A percentile compares a stretch with the other conserved stretches of the same genome.
These are phyloP conservation scores for Thymus mandschuricus DNA, from an alignment of 257 asterid species.

Conservation along the genomic window DNA sequence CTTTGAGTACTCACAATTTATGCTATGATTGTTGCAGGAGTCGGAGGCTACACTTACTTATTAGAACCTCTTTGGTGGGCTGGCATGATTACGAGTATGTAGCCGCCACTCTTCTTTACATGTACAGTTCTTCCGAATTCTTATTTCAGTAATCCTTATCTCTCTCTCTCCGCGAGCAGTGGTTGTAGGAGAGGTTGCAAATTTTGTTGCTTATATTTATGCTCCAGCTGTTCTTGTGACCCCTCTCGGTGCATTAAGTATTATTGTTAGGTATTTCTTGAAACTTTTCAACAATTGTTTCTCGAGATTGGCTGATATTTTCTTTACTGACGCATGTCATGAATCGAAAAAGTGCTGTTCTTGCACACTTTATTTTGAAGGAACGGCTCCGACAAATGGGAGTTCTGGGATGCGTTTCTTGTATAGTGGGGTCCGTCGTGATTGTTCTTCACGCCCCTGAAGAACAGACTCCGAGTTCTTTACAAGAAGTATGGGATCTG, in stretches of 20 bases:
- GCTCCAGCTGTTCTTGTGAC: constrained; percentile 97
- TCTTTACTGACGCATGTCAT: constrained; percentile 34
- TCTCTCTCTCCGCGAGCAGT: constrained; percentile 42
- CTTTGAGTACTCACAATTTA: neutral
- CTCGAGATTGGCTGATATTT: constrained; percentile 9
- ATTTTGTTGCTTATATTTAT: constrained; percentile 84
- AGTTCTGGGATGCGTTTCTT: constrained; percentile 57
- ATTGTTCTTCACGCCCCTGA: constrained; percentile 73
- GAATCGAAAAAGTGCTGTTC: constrained; percentile 51
- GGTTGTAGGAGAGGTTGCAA: constrained; percentile 85
- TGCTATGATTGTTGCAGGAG: constrained; percentile 52
- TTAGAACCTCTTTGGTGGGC: constrained; percentile 96
- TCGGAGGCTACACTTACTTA: constrained; percentile 85
- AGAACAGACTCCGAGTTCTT: constrained; percentile 61
- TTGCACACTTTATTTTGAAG: constrained; percentile 65
- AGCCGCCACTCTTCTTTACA: neutral
- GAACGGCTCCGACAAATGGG: constrained; percentile 63
- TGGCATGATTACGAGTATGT: constrained; percentile 89
- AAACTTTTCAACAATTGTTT: neutral
- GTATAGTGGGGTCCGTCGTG: constrained; percentile 70
- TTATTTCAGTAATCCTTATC: neutral
- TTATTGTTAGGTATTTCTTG: constrained; percentile 68
- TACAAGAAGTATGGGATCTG: constrained; percentile 63
- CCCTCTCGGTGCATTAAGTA: constrained; percentile 91
- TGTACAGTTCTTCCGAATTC: neutral